Percentiles rank a stretch among this genome's conserved stretches.
Evolutionary conservation across 768 basidiomycete species (phyloP).

Genomic region (Mycena amicta): DNA sequence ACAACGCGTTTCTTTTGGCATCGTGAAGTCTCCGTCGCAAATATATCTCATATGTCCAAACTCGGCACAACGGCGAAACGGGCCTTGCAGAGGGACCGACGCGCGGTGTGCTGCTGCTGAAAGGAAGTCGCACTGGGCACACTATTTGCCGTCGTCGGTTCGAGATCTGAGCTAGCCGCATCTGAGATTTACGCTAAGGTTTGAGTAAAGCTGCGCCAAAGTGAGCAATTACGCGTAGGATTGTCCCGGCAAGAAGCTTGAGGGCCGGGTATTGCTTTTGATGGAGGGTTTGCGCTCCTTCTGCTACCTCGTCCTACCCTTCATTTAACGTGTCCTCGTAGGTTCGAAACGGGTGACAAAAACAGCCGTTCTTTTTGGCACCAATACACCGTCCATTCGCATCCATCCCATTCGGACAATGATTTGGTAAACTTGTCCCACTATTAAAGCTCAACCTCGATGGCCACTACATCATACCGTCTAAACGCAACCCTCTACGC

Average conservation of each 20-base stretch:
- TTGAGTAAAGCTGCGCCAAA: too few species aligned
- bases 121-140: too few species aligned
- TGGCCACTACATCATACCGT: too few species aligned
- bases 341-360: conserved; percentile 25
- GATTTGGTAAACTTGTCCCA: conserved; percentile 22
- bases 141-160: too few species aligned
- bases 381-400: not conserved
- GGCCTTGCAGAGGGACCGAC: too few species aligned
- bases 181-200: too few species aligned
- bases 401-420: conserved; percentile 20
- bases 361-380: conserved; percentile 14
- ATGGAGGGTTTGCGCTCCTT: conserved; percentile 8
- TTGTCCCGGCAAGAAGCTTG: not conserved
- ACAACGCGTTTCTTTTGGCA: too few species aligned
- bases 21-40: too few species aligned
- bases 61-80: not conserved
- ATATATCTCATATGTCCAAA: not conserved
- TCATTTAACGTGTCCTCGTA: conserved; percentile 26
- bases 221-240: too few species aligned
- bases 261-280: conserved; percentile 12
- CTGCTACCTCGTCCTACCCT: conserved; percentile 16
- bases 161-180: too few species aligned
- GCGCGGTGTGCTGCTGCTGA: too few species aligned
- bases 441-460: conserved; percentile 17
- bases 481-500: too few species aligned